Evolutionary conservation across 768 basidiomycete genomes (phyloP).

Genomic region (Rubroboletus pulcherrimus): DNA sequence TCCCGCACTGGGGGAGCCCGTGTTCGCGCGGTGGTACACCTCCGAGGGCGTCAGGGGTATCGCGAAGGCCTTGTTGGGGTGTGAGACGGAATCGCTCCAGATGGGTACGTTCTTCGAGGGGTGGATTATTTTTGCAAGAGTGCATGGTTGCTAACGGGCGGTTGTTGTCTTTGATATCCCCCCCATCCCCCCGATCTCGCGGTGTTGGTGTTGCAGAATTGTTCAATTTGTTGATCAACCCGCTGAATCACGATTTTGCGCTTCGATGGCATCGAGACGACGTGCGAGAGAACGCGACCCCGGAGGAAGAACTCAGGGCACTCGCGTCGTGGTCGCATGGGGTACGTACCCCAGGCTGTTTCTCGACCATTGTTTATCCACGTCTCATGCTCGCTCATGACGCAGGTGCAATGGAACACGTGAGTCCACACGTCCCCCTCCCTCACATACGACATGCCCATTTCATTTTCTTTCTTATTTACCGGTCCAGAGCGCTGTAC

Average conservation of each 20-base stretch:
- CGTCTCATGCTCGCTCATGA: neutral
- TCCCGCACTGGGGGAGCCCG: constrained; percentile 57
- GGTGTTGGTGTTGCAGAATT: constrained; percentile 39
- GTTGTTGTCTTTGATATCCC: neutral
- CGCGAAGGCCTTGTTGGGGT: constrained; percentile 49
- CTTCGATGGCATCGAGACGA: constrained; percentile 82
- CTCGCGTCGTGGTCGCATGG: constrained; percentile 62
- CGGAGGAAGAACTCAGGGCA: constrained; percentile 57
- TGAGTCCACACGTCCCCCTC: constrained; percentile 31
- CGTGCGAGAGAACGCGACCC: constrained; percentile 51
- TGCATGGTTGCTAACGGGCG: neutral
- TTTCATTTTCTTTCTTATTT: too few species aligned
- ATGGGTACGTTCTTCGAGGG: constrained; percentile 48
- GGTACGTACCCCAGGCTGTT: constrained; percentile 32
- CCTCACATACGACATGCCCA: neutral
- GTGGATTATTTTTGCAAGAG: too few species aligned
- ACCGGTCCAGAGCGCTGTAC: constrained; percentile 45
- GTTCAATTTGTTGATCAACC: constrained; percentile 76
- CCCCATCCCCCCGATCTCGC: neutral
- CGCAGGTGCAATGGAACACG: constrained; percentile 81
- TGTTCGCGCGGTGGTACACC: constrained; percentile 68
- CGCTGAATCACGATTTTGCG: constrained; percentile 58
- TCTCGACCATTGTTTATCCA: neutral
- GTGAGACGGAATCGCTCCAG: constrained; percentile 55
- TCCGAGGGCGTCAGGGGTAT: constrained; percentile 44